Evolutionary conservation across 768 basidiomycete species (phyloP).

Genomic region (Phanerochaete carnosa): DNA sequence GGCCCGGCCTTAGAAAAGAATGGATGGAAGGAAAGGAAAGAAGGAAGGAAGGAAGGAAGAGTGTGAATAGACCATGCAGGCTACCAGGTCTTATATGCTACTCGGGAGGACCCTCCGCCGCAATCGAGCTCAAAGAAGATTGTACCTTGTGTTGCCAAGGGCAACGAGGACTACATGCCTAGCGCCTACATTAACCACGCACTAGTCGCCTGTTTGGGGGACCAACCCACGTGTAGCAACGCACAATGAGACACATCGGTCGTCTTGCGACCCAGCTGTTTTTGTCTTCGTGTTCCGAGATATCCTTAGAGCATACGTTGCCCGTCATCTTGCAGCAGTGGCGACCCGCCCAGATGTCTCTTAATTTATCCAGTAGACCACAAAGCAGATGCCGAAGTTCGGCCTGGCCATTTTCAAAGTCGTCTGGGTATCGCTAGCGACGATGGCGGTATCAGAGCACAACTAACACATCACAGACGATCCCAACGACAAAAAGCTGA

Average conservation of each 20-base stretch:
- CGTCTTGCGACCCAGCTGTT: too few relatives aligned
- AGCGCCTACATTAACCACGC: constrained; percentile 1
- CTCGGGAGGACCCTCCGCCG: background rate
- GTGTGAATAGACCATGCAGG: background rate
- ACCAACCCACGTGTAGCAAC: background rate
- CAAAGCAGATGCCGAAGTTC: too few relatives aligned
- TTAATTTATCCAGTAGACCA: too few relatives aligned
- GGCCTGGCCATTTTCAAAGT: background rate
- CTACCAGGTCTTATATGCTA: background rate
- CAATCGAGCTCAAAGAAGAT: background rate
- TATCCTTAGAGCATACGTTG: too few relatives aligned
- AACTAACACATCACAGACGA: background rate
- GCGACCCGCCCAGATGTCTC: too few relatives aligned
- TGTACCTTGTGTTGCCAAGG: constrained; percentile 7
- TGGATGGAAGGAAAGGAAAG: constrained; percentile 17
- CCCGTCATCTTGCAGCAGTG: too few relatives aligned
- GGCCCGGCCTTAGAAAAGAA: constrained; percentile 32
- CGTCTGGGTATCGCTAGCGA: background rate
- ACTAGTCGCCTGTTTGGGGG: background rate
- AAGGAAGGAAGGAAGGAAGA: constrained; percentile 17
- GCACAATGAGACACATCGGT: background rate
- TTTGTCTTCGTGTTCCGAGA: too few relatives aligned
- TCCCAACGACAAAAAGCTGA: background rate
- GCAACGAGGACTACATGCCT: background rate
- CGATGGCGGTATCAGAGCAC: background rate